phyloP scores from a whole-genome alignment of 768 basidiomycete species.

The Boletus pseudo-olivaceus region DNA sequence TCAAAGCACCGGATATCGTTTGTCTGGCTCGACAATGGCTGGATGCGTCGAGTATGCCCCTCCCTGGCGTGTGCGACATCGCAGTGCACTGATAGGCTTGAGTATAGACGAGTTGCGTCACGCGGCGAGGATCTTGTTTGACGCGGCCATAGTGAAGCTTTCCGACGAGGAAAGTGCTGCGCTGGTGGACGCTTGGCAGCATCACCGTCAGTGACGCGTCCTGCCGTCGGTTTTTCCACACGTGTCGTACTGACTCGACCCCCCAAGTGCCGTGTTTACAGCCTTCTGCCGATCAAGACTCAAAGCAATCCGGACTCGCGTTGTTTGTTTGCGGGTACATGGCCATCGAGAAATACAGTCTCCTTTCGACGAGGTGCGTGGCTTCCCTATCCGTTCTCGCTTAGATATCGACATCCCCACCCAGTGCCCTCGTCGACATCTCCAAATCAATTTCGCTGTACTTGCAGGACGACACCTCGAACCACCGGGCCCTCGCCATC shows the following conservation, averaged over 20 bases:
- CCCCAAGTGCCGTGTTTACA: slow-evolving; percentile 58
- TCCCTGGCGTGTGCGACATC: background rate
- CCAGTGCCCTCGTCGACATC: slow-evolving; percentile 76
- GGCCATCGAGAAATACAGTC: slow-evolving; percentile 73
- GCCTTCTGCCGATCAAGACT: slow-evolving; percentile 57
- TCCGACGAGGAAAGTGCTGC: slow-evolving; percentile 61
- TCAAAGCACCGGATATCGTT: slow-evolving; percentile 65
- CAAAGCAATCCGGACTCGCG: slow-evolving; percentile 58
- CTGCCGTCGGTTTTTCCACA: background rate
- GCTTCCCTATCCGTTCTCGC: background rate
- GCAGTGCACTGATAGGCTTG: slow-evolving; percentile 1
- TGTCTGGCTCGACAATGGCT: slow-evolving; percentile 77
- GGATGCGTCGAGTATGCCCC: slow-evolving; percentile 58
- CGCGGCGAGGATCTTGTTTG: slow-evolving; percentile 75
- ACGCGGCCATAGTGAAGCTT: slow-evolving; percentile 64
- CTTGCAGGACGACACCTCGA: slow-evolving; percentile 68
- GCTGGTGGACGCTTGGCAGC: slow-evolving; percentile 62
- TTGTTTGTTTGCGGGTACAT: slow-evolving; percentile 81
- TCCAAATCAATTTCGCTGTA: slow-evolving; percentile 79
- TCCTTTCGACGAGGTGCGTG: slow-evolving; percentile 67
- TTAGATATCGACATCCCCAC: background rate
- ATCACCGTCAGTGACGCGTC: slow-evolving; percentile 44
- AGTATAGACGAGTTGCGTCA: slow-evolving; percentile 67
- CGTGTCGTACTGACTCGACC: slow-evolving; percentile 8
- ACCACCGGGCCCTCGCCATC: slow-evolving; percentile 70